Base-by-base conservation (phyloP, 2,329 filamentous ascomycete genomes). In the Biscogniauxia sp. region DNA sequence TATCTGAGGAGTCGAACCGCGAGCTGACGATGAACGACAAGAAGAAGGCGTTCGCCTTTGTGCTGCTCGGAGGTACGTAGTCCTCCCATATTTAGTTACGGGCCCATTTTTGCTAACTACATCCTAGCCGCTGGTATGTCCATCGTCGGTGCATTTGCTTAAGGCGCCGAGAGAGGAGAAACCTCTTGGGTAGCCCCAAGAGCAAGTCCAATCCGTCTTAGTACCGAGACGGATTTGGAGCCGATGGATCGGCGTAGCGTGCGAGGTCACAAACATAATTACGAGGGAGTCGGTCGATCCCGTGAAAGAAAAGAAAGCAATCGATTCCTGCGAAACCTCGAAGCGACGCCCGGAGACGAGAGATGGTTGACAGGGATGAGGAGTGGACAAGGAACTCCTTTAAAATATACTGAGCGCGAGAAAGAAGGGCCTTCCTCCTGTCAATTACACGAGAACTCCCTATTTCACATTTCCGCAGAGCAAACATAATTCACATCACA, bases 1-100 rank as follows among this genome's bases (percentile, higher is more conserved):
- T 89, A 19, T 87, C 84, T 0, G 83, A 85, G 56, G 82, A 85
- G 68, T 80, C 81, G 0, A 74, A 77, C 55, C 71, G 73, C n/a
- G 71, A 77, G 1, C 73, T 88, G 78, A 81, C 74, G 2, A 80
- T 77, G 68, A 82, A 78, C 64, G 78, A 82, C 57, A 85, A 84
- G 75, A 82, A 80, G 28, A 65, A 70, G 1, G 85, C 84, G 0
- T 85, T 88, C 68, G 62, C 66, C 57, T 84, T 71, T 66, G 78
- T 85, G 15, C 74, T 84, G 37, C 68, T 79, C 2, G 82, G 82
- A 76, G 82, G 82, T 84, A 71, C 72, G 74, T 66, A 17, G 23
- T 61, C 11, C 53, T 20, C 11, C n/a, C 50, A 11, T 51, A 17
- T 25, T 7, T 13, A 23, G 20, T 25, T 23, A 9, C 11, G 5